Evolutionary conservation across 2,329 filamentous ascomycete species (phyloP).

Genomic region (Botryotinia calthae): DNA sequence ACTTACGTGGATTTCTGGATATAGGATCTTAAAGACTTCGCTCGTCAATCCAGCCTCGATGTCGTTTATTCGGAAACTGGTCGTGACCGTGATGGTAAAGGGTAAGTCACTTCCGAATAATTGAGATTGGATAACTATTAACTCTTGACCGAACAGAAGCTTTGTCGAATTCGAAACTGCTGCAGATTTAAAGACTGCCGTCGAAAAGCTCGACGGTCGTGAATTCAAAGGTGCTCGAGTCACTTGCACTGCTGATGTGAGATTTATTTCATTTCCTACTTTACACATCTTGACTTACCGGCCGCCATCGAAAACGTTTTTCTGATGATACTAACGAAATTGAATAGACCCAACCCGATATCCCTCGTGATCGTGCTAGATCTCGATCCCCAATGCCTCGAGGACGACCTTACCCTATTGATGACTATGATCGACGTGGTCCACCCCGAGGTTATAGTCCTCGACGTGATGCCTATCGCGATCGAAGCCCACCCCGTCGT

Average conservation of each 20-base stretch:
- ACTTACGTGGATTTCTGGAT: constrained; percentile 78
- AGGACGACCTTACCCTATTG: constrained; percentile 63
- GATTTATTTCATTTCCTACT: constrained; percentile 37
- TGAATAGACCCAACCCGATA: constrained; percentile 72
- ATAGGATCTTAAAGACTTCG: constrained; percentile 99
- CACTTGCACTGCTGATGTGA: constrained; percentile 82
- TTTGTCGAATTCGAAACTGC: constrained; percentile 98
- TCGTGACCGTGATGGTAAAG: constrained; percentile 87
- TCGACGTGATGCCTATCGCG: constrained; percentile 79
- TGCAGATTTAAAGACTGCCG: constrained; percentile 81
- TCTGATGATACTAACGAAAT: constrained; percentile 26
- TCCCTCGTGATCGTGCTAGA: constrained; percentile 65
- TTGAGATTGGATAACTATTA: constrained; percentile 13
- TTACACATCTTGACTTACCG: constrained; percentile 30
- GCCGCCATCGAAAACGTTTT: neutral
- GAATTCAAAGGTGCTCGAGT: constrained; percentile 92
- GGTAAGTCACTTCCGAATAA: constrained; percentile 56
- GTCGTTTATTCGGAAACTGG: constrained; percentile 97
- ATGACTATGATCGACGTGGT: constrained; percentile 82
- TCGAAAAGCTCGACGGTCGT: constrained; percentile 89
- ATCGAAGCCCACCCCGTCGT: constrained; percentile 75
- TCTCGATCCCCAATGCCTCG: constrained; percentile 75
- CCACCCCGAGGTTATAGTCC: constrained; percentile 82
- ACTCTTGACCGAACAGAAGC: constrained; percentile 48
- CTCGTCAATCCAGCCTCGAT: constrained; percentile 91